Base-by-base conservation (phyloP, 1,284 basidiomycete species). In the Heimioporus retisporus region DNA sequence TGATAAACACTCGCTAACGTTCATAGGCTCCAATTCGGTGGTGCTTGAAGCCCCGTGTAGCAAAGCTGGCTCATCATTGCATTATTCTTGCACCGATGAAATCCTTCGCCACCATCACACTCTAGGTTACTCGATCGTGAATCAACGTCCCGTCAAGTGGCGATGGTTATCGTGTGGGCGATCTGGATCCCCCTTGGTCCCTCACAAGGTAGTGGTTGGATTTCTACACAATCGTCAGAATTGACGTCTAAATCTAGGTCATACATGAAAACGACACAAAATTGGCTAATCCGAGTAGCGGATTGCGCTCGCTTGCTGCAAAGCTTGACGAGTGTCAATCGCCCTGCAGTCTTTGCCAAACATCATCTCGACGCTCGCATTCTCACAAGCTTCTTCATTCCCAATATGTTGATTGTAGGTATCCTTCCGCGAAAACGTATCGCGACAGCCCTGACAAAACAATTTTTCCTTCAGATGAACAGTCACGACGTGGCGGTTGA, bases 391-490 rank as follows among this genome's bases (percentile, higher is more conserved):
- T 31, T 58, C 56, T 1, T 19, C 13, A 4, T 51, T 40, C 31
- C 44, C 48, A 5, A 62, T 21, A 15, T 74, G 72, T n/a, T 60
- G 55, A 23, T 58, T 16, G 19, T 72, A 72, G 2, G 64, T 59
- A 53, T 69, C 64, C 54, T 64, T 63, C 13, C 72, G 56, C 1
- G 55, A 46, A 68, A 63, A 62, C 7, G n/a, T n/a, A 18, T 55
- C 35, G 13, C 56, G 16, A 35, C 71, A 72, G 2, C 59, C 65
- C 8, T 43, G 28, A 53, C 71, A 72, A 46, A 15, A 35, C 55
- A 73, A 72, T 18, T 23, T 55, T 35, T 73, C 71, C 6, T 40
- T 35, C 1, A 72, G 53, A 11, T 68, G 70, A 28, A 74, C 55
- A 1, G 68, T 72, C 4, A 71, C 18, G 19, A 70, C 21, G 14